Evolutionary conservation across 2,329 filamentous ascomycete species (phyloP), one percentile per base, ranked within the genome.

Genomic region (Beauveria sp.): DNA sequence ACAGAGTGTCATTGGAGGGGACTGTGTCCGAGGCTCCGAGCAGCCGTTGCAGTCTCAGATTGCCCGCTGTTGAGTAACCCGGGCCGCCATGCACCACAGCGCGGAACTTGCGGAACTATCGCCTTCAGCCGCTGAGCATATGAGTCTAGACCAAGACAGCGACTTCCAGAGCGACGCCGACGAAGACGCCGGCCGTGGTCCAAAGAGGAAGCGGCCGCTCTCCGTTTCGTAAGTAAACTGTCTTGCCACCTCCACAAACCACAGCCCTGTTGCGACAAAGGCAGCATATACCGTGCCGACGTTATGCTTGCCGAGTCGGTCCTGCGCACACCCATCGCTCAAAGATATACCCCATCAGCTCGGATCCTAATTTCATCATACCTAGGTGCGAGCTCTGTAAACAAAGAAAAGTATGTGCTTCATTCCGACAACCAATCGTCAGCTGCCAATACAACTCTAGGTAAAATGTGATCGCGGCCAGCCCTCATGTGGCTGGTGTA

Each of bases 381-480:
- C 68, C 70, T 73, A 88, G 85, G 69, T 88, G 90, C 70, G 90
- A 92, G 75, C 80, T 89, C 56, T 91, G 89, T 77, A 92, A 92
- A 74, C 86, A 89, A 72, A 80, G 90, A 76, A 93, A 92, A 80
- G 89, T 91, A 75, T 60, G 41, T 24, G 24, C 9, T 16, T 37
- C 41, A 16, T 12, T 14, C n/a, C 20, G 6, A 41, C 8, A 44
- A 7, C 18, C 47, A 34, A 54, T 43, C 18, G 61, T 67, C 59
- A 69, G 62, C 26, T 10, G 44, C 59, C 56, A 56, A 61, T 56
- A 16, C 14, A 9, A n/a, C 2, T 20, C 26, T 67, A 86, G 84
- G 85, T 88, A 30, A 89, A 89, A 80, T 90, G 88, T 73, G 89
- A 92, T 73, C 84, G 90, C 41, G 86, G 85, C 5, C 87, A 91